phyloP scores from a whole-genome alignment of 805 yeast species.

The Lachancea sp. region DNA sequence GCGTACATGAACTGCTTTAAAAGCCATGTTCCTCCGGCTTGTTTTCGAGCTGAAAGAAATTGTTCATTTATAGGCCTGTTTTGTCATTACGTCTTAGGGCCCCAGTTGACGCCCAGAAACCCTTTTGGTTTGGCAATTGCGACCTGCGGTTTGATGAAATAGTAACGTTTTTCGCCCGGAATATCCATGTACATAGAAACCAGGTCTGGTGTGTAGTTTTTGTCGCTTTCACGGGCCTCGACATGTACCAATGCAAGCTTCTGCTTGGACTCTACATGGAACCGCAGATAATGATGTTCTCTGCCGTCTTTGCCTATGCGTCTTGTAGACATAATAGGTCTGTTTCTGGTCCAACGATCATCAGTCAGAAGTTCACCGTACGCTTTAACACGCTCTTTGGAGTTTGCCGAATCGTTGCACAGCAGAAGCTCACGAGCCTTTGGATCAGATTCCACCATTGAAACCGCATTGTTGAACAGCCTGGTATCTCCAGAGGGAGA shows the following conservation, averaged over 20 bases:
- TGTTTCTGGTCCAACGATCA: slow-evolving; percentile 81
- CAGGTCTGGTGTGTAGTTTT: slow-evolving; percentile 60
- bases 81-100: slow-evolving; percentile 51
- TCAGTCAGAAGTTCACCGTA: slow-evolving; percentile 63
- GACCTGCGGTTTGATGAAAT: slow-evolving; percentile 59
- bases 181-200: slow-evolving; percentile 70
- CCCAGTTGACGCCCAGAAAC: slow-evolving; percentile 82
- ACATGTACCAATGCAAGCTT: slow-evolving; percentile 66
- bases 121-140: slow-evolving; percentile 45
- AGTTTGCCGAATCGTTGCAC: slow-evolving; percentile 34
- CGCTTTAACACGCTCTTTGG: slow-evolving; percentile 65
- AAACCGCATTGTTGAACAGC: slow-evolving; percentile 81
- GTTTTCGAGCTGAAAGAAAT: no score
- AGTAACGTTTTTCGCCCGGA: slow-evolving; percentile 61
- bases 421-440: slow-evolving; percentile 52
- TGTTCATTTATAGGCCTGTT: not conserved
- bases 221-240: slow-evolving; percentile 66
- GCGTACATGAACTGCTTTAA: no score
- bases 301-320: slow-evolving; percentile 67
- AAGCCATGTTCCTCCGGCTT: no score
- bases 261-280: slow-evolving; percentile 70
- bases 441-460: slow-evolving; percentile 62
- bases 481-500: slow-evolving; percentile 90
- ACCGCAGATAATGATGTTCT: slow-evolving; percentile 77
- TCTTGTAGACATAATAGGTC: slow-evolving; percentile 70